Evolutionary conservation across 73 alveolate genomes (phyloP), one percentile per base, ranked within the genome.

Genomic region (Strombidium stylifer): DNA sequence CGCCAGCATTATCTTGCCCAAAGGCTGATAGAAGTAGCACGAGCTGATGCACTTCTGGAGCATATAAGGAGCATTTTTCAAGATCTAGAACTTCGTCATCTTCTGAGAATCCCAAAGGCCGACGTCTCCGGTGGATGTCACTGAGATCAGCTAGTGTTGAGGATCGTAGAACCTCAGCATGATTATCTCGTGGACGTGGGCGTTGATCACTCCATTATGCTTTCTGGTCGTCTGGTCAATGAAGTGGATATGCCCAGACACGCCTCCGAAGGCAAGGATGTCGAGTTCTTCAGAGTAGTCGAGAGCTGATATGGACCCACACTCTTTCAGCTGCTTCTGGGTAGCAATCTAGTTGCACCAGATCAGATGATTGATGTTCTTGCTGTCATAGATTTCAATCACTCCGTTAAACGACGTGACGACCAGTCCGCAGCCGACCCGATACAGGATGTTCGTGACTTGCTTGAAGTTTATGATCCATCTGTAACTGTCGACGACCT

Each of bases 181-280:
- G 21, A 46, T 19, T 10, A 64, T 46, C 14, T 53, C 62, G 34
- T 64, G 39, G 18, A 16, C 26, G 35, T 64, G 78, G 10, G 66
- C 78, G 20, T 64, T 30, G 24, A 64, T 18, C 0, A 46, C 42
- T 20, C 34, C 64, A 12, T 26, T 44, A 1, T 34, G 23, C 32
- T 32, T 46, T 21, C 45, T 44, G 11, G 66, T 64, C 5, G 58
- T 45, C 2, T 49, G 66, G 45, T 37, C 21, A 34, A 64, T 7
- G 5, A 36, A 51, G 3, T 54, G 31, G 1, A 64, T 7, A 16
- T 46, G 25, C 2, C 78, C 78, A 27, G 41, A 46, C 11, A 42
- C 78, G 23, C 78, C 78, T 14, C 56, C 78, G 47, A 64, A 64
- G 21, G 78, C 78, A 28, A 64, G 11, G 59, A 59, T 59, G 45